Evolutionary conservation across 768 basidiomycete species (phyloP).

Genomic region (Pholiota molesta): DNA sequence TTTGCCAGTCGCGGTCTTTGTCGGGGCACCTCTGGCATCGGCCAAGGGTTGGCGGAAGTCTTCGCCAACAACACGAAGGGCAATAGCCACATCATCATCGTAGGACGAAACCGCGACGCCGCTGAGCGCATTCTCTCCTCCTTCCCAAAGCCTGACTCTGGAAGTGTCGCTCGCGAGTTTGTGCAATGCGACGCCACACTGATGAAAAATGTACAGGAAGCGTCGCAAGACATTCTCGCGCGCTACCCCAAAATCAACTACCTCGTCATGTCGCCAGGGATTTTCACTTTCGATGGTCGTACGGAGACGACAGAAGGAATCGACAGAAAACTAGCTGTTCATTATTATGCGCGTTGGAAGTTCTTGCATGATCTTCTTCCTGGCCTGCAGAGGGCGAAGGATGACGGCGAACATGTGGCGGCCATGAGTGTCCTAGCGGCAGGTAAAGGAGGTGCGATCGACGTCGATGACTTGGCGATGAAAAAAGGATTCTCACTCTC

Average conservation of each 20-base stretch:
- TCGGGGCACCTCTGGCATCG: conserved; percentile 51
- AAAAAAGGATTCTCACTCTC: conserved; percentile 44
- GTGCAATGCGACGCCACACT: conserved; percentile 52
- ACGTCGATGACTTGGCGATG: conserved; percentile 51
- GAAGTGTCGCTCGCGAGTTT: conserved; percentile 41
- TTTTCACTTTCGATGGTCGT: conserved; percentile 34
- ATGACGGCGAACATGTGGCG: conserved; percentile 50
- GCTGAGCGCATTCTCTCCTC: conserved; percentile 47
- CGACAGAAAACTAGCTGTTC: conserved; percentile 25
- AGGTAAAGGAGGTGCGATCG: conserved; percentile 34
- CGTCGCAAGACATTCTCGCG: conserved; percentile 28
- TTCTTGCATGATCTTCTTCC: conserved; percentile 50
- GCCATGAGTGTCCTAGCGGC: conserved; percentile 48
- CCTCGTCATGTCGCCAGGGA: conserved; percentile 49
- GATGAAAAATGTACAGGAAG: conserved; percentile 49
- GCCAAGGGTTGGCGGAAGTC: conserved; percentile 45
- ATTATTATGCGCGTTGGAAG: conserved; percentile 46
- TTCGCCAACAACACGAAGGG: conserved; percentile 52
- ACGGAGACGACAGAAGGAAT: conserved; percentile 29
- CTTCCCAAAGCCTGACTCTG: conserved; percentile 31
- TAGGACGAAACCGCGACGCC: conserved; percentile 53
- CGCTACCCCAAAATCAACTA: conserved; percentile 52
- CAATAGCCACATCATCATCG: conserved; percentile 52
- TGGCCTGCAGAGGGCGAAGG: conserved; percentile 43
- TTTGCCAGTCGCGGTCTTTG: conserved; percentile 39